Conservation (phyloP, 2,329 filamentous ascomycete genomes). For the Exophiala sp. region DNA sequence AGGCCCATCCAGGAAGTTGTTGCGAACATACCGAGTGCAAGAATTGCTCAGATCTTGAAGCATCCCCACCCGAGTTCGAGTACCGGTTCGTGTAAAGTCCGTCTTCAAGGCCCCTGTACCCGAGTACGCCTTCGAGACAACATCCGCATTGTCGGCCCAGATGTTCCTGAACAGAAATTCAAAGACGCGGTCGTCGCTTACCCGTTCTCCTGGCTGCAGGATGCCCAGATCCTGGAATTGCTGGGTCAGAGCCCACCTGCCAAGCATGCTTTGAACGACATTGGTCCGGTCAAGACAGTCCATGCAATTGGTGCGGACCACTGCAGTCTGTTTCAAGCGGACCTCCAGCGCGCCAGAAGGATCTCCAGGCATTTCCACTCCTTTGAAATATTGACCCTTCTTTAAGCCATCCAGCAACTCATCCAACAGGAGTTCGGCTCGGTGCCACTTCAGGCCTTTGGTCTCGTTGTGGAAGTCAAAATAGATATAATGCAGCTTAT, state of each 20-base stretch:
- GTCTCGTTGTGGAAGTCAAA: conserved; percentile 99
- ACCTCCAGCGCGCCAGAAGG: conserved; percentile 68
- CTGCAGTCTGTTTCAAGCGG: conserved; percentile 73
- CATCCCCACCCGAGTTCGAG: conserved; percentile 76
- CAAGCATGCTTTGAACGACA: conserved; percentile 95
- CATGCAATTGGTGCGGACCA: conserved; percentile 98
- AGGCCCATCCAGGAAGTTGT: conserved; percentile 92
- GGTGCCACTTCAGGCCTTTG: conserved; percentile 89
- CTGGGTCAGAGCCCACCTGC: conserved; percentile 77
- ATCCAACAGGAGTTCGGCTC: conserved; percentile 79
- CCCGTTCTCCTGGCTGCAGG: conserved; percentile 67
- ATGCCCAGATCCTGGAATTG: conserved; percentile 82
- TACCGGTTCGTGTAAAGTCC: conserved; percentile 90
- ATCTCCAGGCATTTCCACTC: conserved; percentile 73
- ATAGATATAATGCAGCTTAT: conserved; percentile 90
- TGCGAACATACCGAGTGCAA: conserved; percentile 78
- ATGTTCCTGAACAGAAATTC: conserved; percentile 92
- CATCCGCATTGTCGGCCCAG: conserved; percentile 97
- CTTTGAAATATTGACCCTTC: conserved; percentile 85
- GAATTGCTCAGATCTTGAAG: conserved; percentile 84
- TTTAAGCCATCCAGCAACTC: conserved; percentile 69
- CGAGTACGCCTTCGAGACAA: conserved; percentile 86
- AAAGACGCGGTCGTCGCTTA: conserved; percentile 73
- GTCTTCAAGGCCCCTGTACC: conserved; percentile 97
- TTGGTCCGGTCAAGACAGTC: conserved; percentile 97